A percentile compares a stretch with the other conserved stretches of the same genome.
These are phyloP conservation scores for Taxawa tesnikishii DNA, from an alignment of 2,329 filamentous ascomycete genomes.

Conservation along the genomic window DNA sequence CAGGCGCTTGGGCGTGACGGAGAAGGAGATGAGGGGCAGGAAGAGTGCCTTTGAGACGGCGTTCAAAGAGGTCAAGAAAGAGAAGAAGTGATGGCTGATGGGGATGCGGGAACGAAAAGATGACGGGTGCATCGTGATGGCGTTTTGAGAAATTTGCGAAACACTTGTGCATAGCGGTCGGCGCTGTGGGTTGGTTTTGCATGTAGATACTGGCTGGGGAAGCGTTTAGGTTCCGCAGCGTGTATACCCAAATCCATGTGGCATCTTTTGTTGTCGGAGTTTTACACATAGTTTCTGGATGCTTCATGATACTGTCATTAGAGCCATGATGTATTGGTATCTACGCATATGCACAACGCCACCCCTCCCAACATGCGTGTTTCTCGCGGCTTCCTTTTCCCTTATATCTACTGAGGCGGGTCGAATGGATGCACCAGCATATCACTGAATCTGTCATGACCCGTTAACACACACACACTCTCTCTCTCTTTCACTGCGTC, in stretches of 20 bases:
- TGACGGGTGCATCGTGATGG: no score
- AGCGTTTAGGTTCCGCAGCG: no score
- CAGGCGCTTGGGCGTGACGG: constrained; percentile 55
- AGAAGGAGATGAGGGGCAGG: constrained; percentile 30
- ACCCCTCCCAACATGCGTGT: no score
- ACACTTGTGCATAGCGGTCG: no score
- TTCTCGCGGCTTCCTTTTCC: no score
- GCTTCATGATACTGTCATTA: neutral
- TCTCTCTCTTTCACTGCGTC: neutral
- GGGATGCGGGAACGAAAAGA: no score
- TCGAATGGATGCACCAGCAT: constrained; percentile 70
- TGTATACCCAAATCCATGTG: no score
- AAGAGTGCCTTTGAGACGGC: constrained; percentile 9
- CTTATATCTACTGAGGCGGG: constrained; percentile 45
- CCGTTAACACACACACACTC: constrained; percentile 10
- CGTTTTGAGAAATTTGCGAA: no score
- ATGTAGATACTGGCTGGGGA: no score
- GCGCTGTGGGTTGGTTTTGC: no score
- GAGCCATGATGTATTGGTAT: neutral
- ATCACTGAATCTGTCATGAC: constrained; percentile 53
- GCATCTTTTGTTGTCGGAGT: neutral
- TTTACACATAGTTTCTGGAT: neutral
- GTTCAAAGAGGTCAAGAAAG: constrained; percentile 1
- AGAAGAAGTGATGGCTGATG: no score
- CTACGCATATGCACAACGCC: neutral